phyloP scores from a whole-genome alignment of 192 early-diverging fungal genomes.

The Chytriomyces hyalinus region DNA sequence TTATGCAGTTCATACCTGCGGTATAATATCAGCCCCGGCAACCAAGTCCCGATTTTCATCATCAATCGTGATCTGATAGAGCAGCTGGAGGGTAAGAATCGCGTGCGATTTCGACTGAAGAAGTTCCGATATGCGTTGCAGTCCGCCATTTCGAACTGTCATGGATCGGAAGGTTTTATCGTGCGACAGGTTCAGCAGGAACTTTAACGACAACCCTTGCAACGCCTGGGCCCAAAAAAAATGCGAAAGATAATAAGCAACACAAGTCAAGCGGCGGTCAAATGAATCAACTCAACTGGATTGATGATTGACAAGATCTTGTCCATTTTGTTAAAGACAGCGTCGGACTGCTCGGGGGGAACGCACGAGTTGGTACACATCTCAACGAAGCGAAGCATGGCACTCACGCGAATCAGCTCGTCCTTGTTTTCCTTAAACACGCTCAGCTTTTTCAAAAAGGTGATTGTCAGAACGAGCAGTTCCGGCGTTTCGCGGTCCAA shows the following conservation, averaged over 20 bases:
- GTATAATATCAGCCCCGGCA: conserved; percentile 39
- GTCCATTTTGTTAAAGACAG: conserved; percentile 36
- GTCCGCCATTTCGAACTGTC: conserved; percentile 41
- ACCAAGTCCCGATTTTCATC: conserved; percentile 43
- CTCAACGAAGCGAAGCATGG: not conserved
- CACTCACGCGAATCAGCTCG: conserved; percentile 50
- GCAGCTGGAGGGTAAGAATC: conserved; percentile 46
- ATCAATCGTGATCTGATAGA: conserved; percentile 59
- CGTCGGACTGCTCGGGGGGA: not conserved
- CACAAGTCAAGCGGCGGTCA: conserved; percentile 6
- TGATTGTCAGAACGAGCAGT: conserved; percentile 52
- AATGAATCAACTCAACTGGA: conserved; percentile 34
- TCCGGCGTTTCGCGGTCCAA: conserved; percentile 57
- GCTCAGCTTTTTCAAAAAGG: conserved; percentile 60
- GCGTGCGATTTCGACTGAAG: conserved; percentile 46
- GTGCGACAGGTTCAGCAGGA: conserved; percentile 56
- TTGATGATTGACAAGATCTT: conserved; percentile 44
- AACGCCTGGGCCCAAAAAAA: conserved; percentile 33
- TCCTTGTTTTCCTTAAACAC: conserved; percentile 64
- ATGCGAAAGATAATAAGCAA: not conserved
- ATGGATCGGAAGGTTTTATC: conserved; percentile 45
- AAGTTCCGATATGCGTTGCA: conserved; percentile 40
- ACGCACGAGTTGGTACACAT: too few relatives aligned
- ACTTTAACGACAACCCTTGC: conserved; percentile 45
- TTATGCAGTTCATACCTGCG: conserved; percentile 29